Evolutionary conservation across 1,139 yeast species (phyloP).

Genomic region (Yamadazyma atmosphaerica): DNA sequence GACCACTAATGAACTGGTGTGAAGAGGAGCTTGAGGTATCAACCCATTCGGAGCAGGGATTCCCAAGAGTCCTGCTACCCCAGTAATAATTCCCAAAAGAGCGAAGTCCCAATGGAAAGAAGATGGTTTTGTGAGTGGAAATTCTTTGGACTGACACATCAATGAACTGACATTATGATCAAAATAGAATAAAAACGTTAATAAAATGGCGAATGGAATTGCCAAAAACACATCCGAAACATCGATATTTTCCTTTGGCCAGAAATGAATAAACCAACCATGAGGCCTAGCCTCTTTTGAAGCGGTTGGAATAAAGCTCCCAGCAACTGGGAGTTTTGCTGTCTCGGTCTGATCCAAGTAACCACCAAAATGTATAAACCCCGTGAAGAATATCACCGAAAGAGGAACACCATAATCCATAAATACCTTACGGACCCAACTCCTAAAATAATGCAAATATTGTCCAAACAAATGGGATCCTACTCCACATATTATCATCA

Average conservation of each 20-base stretch:
- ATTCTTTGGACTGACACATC: slow-evolving; percentile 84
- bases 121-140: slow-evolving; percentile 80
- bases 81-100: slow-evolving; percentile 81
- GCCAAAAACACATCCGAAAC: slow-evolving; percentile 84
- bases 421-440: slow-evolving; percentile 63
- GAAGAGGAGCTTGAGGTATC: slow-evolving; percentile 96
- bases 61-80: slow-evolving; percentile 82
- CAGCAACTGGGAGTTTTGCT: slow-evolving; percentile 67
- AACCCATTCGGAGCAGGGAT: slow-evolving; percentile 95
- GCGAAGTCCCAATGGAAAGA: slow-evolving; percentile 93
- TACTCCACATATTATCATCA: slow-evolving; percentile 75
- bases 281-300: slow-evolving; percentile 38
- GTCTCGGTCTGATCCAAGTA: slow-evolving; percentile 52
- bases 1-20: slow-evolving; percentile 75
- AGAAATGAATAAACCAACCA: slow-evolving; percentile 79
- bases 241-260: slow-evolving; percentile 59
- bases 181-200: slow-evolving; percentile 83
- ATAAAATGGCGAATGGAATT: slow-evolving; percentile 82
- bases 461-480: slow-evolving; percentile 61
- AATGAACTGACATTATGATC: slow-evolving; percentile 94
- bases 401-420: slow-evolving; percentile 86
- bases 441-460: slow-evolving; percentile 59
- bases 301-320: slow-evolving; percentile 73
- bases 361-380: slow-evolving; percentile 89
- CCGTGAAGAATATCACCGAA: slow-evolving; percentile 85